These are phyloP conservation scores for Rubia tinctorum DNA, from an alignment of 305 asterid species.

Conservation along the genomic window DNA sequence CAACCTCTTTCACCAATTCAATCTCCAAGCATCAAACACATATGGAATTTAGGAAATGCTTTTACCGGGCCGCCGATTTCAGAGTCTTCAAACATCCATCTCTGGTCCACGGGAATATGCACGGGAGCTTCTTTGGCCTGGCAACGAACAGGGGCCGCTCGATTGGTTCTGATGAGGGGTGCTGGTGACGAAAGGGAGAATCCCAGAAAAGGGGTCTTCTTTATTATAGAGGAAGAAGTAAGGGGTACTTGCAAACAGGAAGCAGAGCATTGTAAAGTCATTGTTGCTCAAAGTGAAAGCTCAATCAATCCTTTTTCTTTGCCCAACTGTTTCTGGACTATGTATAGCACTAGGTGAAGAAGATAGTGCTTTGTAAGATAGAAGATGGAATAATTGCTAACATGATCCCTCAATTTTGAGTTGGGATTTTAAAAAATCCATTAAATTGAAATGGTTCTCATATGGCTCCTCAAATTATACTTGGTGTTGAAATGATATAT, in stretches of 20 bases:
- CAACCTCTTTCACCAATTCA: background rate
- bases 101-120: slow-evolving; percentile 55
- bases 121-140: slow-evolving; percentile 41
- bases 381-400: too few relatives aligned
- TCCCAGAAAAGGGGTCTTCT: slow-evolving; percentile 60
- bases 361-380: background rate
- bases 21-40: background rate
- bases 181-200: slow-evolving; percentile 30
- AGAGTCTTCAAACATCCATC: slow-evolving; percentile 81
- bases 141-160: slow-evolving; percentile 45
- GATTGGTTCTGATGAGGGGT: slow-evolving; percentile 17
- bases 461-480: too few relatives aligned
- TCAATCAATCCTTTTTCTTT: background rate
- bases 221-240: slow-evolving; percentile 20
- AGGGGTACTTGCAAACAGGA: slow-evolving; percentile 18
- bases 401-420: too few relatives aligned
- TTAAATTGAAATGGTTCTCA: too few relatives aligned
- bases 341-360: background rate
- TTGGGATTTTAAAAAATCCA: too few relatives aligned
- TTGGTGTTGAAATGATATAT: too few relatives aligned
- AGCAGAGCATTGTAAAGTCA: slow-evolving; percentile 58
- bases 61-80: slow-evolving; percentile 66
- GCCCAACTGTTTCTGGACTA: background rate
- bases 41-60: background rate
- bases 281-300: slow-evolving; percentile 3